Base-by-base conservation (phyloP, 2,329 filamentous ascomycete species). In the Ophiostoma perfectum region DNA sequence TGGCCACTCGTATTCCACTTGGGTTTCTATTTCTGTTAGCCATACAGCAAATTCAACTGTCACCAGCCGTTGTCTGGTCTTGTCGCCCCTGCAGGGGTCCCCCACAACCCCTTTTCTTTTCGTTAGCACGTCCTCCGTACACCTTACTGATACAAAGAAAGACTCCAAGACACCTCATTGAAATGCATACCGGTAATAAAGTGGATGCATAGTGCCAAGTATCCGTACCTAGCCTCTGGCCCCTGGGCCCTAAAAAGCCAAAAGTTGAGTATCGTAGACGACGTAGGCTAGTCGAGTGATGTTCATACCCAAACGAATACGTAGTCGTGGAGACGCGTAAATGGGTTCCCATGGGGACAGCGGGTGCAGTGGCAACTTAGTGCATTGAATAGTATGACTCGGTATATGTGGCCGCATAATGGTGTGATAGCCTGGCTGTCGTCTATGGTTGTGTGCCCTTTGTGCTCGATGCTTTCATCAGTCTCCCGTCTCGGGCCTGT, bases 291-390 rank as follows among this genome's bases (percentile, higher is more conserved):
- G 49, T 55, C 27, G 49, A 55, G 18, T 55, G 49, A 55, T 55
- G 49, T 55, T 55, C 49, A 55, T 52, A 55, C 49, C 49, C 49
- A 55, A 18, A 38, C 45, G 49, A 65, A 66, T 63, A 18, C 63
- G 36, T 47, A 16, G 62, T n/a, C 27, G 62, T 49, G 58, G 44
- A 18, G 45, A 69, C 60, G 65, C 65, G 68, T 64, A 36, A 41
- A 64, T 42, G 66, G 62, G 68, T 69, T 69, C 65, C 68, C 52
- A 66, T 44, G 62, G 68, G 62, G 68, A 69, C 65, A 60, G 42
- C 42, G 42, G 41, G 65, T 62, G 39, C 9, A 11, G 45, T 16
- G 45, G 45, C 45, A 14, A 49, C 45, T 27, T 27, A 27, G 27
- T 55, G 49, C n/a, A 11, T 55, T 55, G n/a, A 55, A n/a, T 16